Evolutionary conservation across 192 early-diverging fungal genomes (phyloP), one percentile per base, ranked within the genome.

Genomic region (Gryganskiella cystojenkinii): DNA sequence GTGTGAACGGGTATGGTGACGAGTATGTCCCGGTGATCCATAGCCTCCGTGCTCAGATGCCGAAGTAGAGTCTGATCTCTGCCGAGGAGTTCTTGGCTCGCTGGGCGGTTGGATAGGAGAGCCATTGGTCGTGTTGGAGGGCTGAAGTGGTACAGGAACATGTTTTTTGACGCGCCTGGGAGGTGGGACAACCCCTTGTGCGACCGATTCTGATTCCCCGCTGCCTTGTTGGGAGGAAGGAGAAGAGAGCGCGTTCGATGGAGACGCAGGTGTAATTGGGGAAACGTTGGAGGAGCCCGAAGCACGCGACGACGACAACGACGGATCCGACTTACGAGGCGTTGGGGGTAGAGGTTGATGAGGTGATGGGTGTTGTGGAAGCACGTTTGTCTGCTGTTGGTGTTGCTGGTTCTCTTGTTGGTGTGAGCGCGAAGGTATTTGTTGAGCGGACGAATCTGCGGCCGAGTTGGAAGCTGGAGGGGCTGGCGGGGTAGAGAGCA

Each of bases 401-500:
- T 50, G 25, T 27, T 31, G 52, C 28, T 11, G 52, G 4, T 25
- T 3, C 6, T 54, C 3, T 27, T 25, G 52, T 28, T 25, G 30
- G 6, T 51, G 37, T 40, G 37, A 13, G 37, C 37, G 37, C 37
- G 37, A n/a, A n/a, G n/a, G n/a, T n/a, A n/a, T n/a, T n/a, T n/a
- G n/a, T n/a, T n/a, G n/a, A n/a, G n/a, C n/a, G n/a, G n/a, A n/a
- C n/a, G n/a, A n/a, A n/a, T n/a, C n/a, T n/a, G n/a, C n/a, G n/a
- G n/a, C n/a, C n/a, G n/a, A n/a, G n/a, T n/a, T n/a, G n/a, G n/a
- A n/a, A n/a, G n/a, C n/a, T n/a, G n/a, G 35, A 27, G 69, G 60
- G 43, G 71, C 54, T 25, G 71, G 71, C 27, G 71, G 71, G 30
- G 64, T 75, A 19, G 71, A 75, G 13, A 75, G 71, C 15, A 75